A percentile compares a stretch with the other conserved stretches of the same genome.
These are phyloP conservation scores for Collybia sordida DNA, from an alignment of 768 basidiomycete genomes.

Conservation along the genomic window DNA sequence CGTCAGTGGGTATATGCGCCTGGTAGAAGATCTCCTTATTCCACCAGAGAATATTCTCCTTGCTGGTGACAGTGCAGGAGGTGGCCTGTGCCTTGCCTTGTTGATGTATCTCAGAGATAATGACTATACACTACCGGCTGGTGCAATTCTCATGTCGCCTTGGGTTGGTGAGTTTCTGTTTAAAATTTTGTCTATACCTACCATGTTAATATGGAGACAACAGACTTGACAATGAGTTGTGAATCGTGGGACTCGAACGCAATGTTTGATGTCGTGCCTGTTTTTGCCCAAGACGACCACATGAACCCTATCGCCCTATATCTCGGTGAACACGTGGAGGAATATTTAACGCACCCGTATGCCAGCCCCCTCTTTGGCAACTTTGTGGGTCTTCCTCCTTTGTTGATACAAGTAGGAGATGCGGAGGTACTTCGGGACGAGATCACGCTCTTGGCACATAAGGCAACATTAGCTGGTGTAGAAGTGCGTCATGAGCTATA, in stretches of 20 bases:
- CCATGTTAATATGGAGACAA: constrained; percentile 3
- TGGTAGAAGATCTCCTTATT: constrained; percentile 85
- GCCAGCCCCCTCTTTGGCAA: constrained; percentile 94
- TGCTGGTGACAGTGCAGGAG: constrained; percentile 93
- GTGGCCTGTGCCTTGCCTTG: constrained; percentile 80
- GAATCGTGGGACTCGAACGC: constrained; percentile 98
- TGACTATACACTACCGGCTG: constrained; percentile 78
- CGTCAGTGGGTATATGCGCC: constrained; percentile 81
- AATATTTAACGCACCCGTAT: constrained; percentile 94
- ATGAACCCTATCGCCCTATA: constrained; percentile 94
- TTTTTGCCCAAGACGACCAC: constrained; percentile 74
- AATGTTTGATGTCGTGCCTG: constrained; percentile 79
- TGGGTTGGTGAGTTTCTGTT: constrained; percentile 86
- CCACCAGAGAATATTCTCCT: constrained; percentile 89
- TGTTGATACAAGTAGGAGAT: constrained; percentile 91
- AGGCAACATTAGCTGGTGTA: constrained; percentile 85
- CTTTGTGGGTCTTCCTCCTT: constrained; percentile 80
- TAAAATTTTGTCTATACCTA: background rate
- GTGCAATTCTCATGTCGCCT: constrained; percentile 87
- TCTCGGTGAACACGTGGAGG: constrained; percentile 75
- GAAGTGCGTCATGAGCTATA: constrained; percentile 86
- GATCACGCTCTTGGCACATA: constrained; percentile 87
- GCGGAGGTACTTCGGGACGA: constrained; percentile 96
- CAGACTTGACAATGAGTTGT: constrained; percentile 95
- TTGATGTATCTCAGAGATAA: constrained; percentile 96